Evolutionary conservation across 257 asterid species (phyloP).

Genomic region (Petrea volubilis): DNA sequence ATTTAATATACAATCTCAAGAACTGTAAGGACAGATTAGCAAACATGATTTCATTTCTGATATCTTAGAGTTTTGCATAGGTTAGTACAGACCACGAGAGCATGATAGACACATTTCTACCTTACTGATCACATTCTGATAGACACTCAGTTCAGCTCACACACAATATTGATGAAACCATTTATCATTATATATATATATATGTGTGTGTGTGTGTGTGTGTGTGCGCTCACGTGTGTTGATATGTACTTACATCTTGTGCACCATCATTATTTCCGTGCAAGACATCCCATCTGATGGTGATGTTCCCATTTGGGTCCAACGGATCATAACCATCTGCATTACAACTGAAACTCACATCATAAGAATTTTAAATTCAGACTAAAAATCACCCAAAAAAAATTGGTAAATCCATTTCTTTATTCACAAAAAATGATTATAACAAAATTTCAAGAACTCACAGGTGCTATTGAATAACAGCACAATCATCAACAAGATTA

Average conservation of each 20-base stretch:
- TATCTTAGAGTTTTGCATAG: not conserved
- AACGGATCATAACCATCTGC: slow-evolving; percentile 85
- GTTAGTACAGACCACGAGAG: not conserved
- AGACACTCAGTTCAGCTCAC: too few relatives aligned
- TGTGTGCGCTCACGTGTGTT: too few relatives aligned
- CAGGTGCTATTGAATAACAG: slow-evolving; percentile 19
- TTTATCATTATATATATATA: too few relatives aligned
- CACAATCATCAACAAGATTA: slow-evolving; percentile 23
- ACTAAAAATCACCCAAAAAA: not conserved
- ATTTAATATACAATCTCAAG: not conserved
- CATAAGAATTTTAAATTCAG: slow-evolving; percentile 8
- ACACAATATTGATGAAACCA: too few relatives aligned
- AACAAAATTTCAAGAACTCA: not conserved
- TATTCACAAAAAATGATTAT: slow-evolving; percentile 42
- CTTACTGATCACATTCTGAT: too few relatives aligned
- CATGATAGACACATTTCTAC: too few relatives aligned
- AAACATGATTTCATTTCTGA: not conserved
- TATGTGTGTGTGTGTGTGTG: too few relatives aligned
- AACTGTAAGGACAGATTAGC: not conserved
- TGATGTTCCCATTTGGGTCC: slow-evolving; percentile 83
- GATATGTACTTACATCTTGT: slow-evolving; percentile 46
- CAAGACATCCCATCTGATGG: slow-evolving; percentile 74
- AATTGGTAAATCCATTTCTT: not conserved
- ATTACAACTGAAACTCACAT: slow-evolving; percentile 55
- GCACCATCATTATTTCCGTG: slow-evolving; percentile 34